phyloP scores from a whole-genome alignment of 805 yeast species.

The Wickerhamomyces rabaulensis region DNA sequence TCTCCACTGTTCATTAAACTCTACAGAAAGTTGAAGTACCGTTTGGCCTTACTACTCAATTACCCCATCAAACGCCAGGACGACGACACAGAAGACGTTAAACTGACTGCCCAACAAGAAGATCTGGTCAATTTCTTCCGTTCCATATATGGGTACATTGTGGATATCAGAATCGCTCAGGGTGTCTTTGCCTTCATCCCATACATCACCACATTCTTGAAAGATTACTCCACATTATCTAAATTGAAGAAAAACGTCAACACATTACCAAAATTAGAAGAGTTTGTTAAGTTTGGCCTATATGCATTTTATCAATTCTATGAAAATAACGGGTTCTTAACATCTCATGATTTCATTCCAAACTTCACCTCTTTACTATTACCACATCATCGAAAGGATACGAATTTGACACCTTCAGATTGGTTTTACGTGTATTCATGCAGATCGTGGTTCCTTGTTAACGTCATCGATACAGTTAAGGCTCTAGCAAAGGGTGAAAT shows the following conservation, averaged over 20 bases:
- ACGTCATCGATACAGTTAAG: conserved; percentile 6
- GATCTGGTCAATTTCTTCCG: conserved; percentile 4
- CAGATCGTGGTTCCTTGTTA: conserved; percentile 10
- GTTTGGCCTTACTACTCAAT: neutral
- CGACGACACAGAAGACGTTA: neutral
- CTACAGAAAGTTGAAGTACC: neutral
- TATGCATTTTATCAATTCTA: conserved; percentile 9
- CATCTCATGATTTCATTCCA: conserved; percentile 13
- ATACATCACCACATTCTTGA: conserved; percentile 9
- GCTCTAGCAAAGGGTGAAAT: neutral
- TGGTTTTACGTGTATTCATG: conserved; percentile 16
- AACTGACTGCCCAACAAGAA: conserved; percentile 2
- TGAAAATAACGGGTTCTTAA: conserved; percentile 12
- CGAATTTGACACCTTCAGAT: conserved; percentile 9
- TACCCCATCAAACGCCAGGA: neutral
- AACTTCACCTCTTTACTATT: conserved; percentile 6
- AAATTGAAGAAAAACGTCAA: conserved; percentile 4
- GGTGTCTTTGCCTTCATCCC: conserved; percentile 11
- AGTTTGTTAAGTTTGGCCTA: conserved; percentile 3
- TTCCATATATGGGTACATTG: conserved; percentile 10
- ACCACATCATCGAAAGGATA: conserved; percentile 6
- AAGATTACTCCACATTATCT: conserved; percentile 7
- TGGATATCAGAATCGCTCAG: conserved; percentile 13
- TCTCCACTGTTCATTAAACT: conserved; percentile 9
- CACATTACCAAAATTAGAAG: conserved; percentile 2